A percentile compares a stretch with the other conserved stretches of the same genome.
These are phyloP conservation scores for Mycena sp. DNA, from an alignment of 1,284 basidiomycete species.

Conservation along the genomic window DNA sequence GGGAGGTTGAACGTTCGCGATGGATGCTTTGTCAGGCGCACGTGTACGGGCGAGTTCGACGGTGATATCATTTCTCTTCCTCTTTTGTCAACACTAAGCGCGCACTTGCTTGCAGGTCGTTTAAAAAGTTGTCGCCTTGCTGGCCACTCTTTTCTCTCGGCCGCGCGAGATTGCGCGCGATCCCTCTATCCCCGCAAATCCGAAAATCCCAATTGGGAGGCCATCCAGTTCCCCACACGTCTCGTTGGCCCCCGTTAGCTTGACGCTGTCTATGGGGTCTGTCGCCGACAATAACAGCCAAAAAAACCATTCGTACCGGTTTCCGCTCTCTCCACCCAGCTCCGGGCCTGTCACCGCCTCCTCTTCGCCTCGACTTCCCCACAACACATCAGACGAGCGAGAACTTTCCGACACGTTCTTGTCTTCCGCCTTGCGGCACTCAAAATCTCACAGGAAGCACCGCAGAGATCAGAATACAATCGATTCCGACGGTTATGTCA, in stretches of 20 bases:
- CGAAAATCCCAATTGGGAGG: too few species aligned
- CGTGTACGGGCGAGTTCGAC: too few species aligned
- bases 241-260: not conserved
- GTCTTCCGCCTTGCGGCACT: conserved; percentile 30
- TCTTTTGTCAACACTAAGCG: too few species aligned
- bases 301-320: conserved; percentile 13
- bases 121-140: too few species aligned
- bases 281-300: conserved; percentile 20
- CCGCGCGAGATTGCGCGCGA: too few species aligned
- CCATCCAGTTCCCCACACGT: not conserved
- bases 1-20: too few species aligned
- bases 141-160: not conserved
- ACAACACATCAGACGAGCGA: conserved; percentile 37
- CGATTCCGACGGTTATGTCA: conserved; percentile 51
- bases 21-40: too few species aligned
- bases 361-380: conserved; percentile 50
- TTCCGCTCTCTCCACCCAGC: conserved; percentile 22
- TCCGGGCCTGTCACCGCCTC: conserved; percentile 18
- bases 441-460: conserved; percentile 39
- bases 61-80: too few species aligned
- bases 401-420: conserved; percentile 42
- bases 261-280: conserved; percentile 17
- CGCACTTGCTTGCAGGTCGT: too few species aligned
- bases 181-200: too few species aligned
- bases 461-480: conserved; percentile 36